Evolutionary conservation across 2,329 filamentous ascomycete genomes (phyloP).

Genomic region (Cercospora zeae-maydis): DNA sequence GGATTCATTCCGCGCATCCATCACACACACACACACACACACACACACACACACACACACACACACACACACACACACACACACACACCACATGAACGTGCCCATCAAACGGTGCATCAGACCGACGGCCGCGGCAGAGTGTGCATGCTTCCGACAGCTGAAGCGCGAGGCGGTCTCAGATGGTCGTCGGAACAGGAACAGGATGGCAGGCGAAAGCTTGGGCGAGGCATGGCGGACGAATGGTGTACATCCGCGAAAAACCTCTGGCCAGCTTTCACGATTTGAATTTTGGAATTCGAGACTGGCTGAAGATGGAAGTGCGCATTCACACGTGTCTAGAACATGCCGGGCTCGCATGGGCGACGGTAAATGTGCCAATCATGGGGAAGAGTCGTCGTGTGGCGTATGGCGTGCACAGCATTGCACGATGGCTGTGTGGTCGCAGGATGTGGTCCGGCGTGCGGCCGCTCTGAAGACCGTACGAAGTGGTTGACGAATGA

Average conservation of each 20-base stretch:
- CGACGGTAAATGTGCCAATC: not conserved
- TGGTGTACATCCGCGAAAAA: not conserved
- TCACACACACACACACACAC: no score
- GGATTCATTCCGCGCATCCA: no score
- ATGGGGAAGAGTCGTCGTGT: not conserved
- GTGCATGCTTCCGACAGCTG: not conserved
- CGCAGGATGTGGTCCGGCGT: not conserved
- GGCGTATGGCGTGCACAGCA: not conserved
- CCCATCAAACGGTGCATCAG: no score
- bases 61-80: no score
- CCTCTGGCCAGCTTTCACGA: not conserved
- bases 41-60: no score
- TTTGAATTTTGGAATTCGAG: not conserved
- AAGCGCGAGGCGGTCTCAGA: not conserved
- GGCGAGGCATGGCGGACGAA: not conserved
- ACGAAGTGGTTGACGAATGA: conserved; percentile 8
- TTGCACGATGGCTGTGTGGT: not conserved
- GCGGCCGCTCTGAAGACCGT: not conserved
- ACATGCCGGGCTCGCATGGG: not conserved
- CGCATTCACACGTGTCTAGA: not conserved
- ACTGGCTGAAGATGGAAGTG: not conserved
- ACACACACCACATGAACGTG: no score
- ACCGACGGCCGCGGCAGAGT: not conserved
- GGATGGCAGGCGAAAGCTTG: not conserved
- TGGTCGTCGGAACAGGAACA: not conserved